Percentiles rank a stretch among this genome's conserved stretches.
Conservation (phyloP, 2,329 filamentous ascomycete genomes). For the Ascochyta lentis region DNA sequence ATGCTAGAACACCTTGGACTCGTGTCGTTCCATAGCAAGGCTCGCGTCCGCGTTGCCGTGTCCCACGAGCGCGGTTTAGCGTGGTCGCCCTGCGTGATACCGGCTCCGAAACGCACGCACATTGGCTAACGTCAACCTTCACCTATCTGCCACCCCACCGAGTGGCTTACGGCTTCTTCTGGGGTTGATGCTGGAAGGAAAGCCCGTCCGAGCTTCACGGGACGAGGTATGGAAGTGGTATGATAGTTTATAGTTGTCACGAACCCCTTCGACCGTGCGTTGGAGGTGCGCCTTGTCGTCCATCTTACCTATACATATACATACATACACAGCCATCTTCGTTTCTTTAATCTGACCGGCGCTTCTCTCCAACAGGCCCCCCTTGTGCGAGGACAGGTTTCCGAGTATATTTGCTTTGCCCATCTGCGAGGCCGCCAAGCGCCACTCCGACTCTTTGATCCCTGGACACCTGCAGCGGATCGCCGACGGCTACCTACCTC, state of each 20-base stretch:
- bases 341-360: background rate
- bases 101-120: conserved; percentile 23
- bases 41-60: conserved; percentile 1
- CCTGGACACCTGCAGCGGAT: conserved; percentile 23
- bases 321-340: background rate
- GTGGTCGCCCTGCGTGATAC: conserved; percentile 29
- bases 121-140: conserved; percentile 35
- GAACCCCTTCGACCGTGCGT: conserved; percentile 18
- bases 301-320: background rate
- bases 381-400: conserved; percentile 5
- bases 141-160: conserved; percentile 42
- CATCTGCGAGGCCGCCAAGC: conserved; percentile 33
- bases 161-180: conserved; percentile 27
- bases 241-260: conserved; percentile 23
- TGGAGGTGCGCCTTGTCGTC: conserved; percentile 4
- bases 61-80: conserved; percentile 13
- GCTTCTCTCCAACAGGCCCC: background rate
- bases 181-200: conserved; percentile 23
- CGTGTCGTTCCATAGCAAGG: background rate
- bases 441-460: conserved; percentile 22
- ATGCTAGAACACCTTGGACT: conserved; percentile 1
- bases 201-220: conserved; percentile 22
- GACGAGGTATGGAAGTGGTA: conserved; percentile 10
- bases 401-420: conserved; percentile 21
- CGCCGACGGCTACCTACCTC: conserved; percentile 17